Conservation (phyloP, 345 rosid species). For the Turritis glabra region DNA sequence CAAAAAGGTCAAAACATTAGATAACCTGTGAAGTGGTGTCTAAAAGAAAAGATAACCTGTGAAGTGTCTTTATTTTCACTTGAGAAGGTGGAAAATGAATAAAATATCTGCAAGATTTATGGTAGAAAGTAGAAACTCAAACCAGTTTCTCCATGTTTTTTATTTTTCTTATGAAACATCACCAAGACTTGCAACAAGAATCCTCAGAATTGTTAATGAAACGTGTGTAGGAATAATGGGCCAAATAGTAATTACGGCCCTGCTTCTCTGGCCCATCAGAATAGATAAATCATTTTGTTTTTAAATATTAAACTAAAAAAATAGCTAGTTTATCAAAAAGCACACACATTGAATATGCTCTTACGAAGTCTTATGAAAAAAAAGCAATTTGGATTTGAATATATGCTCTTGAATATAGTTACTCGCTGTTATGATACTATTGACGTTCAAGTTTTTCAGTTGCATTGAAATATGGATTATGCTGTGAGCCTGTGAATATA, state of each 20-base stretch:
- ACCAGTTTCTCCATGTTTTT: background rate
- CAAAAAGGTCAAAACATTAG: constrained; percentile 16
- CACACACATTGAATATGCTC: background rate
- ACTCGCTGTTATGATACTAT: background rate
- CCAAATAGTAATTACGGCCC: background rate
- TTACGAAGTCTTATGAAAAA: background rate
- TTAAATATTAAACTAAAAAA: background rate
- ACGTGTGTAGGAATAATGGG: background rate
- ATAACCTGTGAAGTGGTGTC: constrained; percentile 6
- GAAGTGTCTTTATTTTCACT: background rate
- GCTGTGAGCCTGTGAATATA: background rate
- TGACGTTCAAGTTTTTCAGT: background rate
- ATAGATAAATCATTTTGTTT: background rate
- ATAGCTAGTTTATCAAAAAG: background rate
- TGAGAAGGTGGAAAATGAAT: background rate
- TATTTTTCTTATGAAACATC: too few species aligned
- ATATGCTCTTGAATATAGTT: too few species aligned
- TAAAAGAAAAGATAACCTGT: background rate
- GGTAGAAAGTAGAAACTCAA: background rate
- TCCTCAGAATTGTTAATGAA: background rate
- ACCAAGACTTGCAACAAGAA: too few species aligned
- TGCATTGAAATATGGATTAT: background rate
- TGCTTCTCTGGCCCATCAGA: background rate
- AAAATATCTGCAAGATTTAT: constrained; percentile 5
- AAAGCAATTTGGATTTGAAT: too few species aligned